Percentiles rank a stretch among this genome's conserved stretches.
Conservation (phyloP, 108 stramenopile genomes). For the Stephanodiscus triporus region DNA sequence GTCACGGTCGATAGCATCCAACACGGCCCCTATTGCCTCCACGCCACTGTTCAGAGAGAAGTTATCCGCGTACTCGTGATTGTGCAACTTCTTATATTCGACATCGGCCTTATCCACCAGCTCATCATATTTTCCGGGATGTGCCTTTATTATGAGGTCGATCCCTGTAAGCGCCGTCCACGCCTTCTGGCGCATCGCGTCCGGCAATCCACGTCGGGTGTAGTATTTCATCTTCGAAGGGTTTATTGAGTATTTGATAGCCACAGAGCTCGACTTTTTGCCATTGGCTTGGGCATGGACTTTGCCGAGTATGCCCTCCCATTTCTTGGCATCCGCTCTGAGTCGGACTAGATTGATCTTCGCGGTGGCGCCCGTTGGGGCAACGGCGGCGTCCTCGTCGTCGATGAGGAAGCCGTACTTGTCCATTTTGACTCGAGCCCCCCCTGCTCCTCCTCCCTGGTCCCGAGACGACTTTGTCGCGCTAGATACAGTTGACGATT, state of each 20-base stretch:
- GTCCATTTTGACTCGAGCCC: constrained; percentile 6
- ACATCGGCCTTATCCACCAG: constrained; percentile 19
- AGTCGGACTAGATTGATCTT: not conserved
- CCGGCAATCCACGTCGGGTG: constrained; percentile 32
- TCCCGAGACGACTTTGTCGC: no score
- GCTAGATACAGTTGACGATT: no score
- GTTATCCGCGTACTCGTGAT: not conserved
- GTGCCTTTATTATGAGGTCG: constrained; percentile 26
- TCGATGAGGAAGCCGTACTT: constrained; percentile 40
- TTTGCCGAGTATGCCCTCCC: constrained; percentile 36
- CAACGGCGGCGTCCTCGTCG: not conserved
- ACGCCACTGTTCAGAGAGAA: not conserved
- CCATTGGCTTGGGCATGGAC: not conserved
- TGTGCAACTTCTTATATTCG: constrained; percentile 7
- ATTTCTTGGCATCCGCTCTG: constrained; percentile 14
- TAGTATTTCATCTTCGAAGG: constrained; percentile 37
- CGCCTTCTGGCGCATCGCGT: constrained; percentile 19
- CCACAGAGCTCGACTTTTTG: no score
- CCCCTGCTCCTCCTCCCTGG: no score
- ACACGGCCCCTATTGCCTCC: not conserved
- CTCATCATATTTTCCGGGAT: constrained; percentile 22
- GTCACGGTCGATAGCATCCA: constrained; percentile 87
- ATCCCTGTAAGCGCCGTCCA: constrained; percentile 41
- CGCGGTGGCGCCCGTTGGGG: not conserved
- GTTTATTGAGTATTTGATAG: not conserved